Percentiles rank a stretch among this genome's conserved stretches.
Conservation (phyloP, 1,284 basidiomycete genomes). For the Coriolopsis trogii region DNA sequence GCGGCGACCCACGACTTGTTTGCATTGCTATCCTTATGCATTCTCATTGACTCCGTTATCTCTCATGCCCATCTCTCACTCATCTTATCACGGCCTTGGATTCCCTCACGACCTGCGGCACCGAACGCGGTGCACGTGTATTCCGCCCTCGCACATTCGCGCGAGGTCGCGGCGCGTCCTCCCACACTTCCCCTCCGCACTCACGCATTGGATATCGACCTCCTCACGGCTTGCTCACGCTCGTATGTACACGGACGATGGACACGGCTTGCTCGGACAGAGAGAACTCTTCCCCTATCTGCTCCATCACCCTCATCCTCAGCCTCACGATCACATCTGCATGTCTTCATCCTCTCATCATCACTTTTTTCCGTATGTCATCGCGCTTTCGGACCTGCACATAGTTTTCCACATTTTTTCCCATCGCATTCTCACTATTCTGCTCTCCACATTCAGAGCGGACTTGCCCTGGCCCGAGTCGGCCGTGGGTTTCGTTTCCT, state of each 20-base stretch:
- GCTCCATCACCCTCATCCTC: constrained; percentile 5
- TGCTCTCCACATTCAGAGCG: background rate
- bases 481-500: background rate
- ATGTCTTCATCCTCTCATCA: no score
- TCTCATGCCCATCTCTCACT: constrained; percentile 6
- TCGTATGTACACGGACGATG: constrained; percentile 7
- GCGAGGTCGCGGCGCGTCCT: constrained; percentile 14
- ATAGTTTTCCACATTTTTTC: background rate
- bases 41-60: constrained; percentile 15
- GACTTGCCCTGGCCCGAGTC: constrained; percentile 1
- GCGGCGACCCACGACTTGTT: constrained; percentile 9
- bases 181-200: background rate
- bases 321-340: background rate
- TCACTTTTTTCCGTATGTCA: background rate
- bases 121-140: constrained; percentile 11
- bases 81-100: constrained; percentile 9
- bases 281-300: background rate
- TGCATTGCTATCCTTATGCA: constrained; percentile 27
- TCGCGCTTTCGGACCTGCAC: constrained; percentile 7
- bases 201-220: constrained; percentile 6
- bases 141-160: constrained; percentile 9
- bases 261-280: constrained; percentile 10
- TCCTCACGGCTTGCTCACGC: constrained; percentile 5
- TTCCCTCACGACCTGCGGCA: constrained; percentile 8
- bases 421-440: background rate